A percentile compares a stretch with the other conserved stretches of the same genome.
phyloP scores from a whole-genome alignment of 306 rosid genomes.

The Malus orientalis region DNA sequence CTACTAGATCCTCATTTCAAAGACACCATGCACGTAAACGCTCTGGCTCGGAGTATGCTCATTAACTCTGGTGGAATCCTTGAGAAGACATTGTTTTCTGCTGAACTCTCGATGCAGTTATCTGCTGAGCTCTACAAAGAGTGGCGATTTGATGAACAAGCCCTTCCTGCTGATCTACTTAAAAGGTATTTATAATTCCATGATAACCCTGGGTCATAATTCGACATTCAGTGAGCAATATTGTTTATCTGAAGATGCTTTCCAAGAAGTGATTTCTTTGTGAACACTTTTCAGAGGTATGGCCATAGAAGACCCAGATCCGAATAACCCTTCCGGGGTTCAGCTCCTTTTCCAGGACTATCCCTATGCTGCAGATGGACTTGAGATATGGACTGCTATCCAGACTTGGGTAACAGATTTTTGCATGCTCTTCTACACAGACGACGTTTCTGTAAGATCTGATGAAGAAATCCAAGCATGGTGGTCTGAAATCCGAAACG shows the following conservation, averaged over 20 bases:
- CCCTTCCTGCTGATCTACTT: slow-evolving; percentile 69
- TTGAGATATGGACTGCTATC: slow-evolving; percentile 69
- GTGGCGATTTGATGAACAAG: slow-evolving; percentile 65
- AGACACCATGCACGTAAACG: slow-evolving; percentile 65
- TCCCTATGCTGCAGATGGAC: slow-evolving; percentile 72
- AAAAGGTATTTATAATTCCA: slow-evolving; percentile 37
- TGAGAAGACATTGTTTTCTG: slow-evolving; percentile 48
- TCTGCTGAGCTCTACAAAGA: slow-evolving; percentile 55
- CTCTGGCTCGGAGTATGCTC: slow-evolving; percentile 41
- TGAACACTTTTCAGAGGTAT: slow-evolving; percentile 38
- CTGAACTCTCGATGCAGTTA: slow-evolving; percentile 57
- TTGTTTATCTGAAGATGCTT: background rate
- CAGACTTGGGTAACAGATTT: slow-evolving; percentile 58
- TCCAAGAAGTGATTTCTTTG: background rate
- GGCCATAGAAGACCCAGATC: slow-evolving; percentile 44
- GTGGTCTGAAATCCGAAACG: slow-evolving; percentile 57
- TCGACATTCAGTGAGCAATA: background rate
- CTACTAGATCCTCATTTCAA: slow-evolving; percentile 65
- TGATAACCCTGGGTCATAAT: background rate
- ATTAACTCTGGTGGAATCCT: slow-evolving; percentile 55
- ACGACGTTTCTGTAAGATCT: slow-evolving; percentile 28
- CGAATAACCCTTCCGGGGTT: slow-evolving; percentile 43
- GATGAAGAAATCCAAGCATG: slow-evolving; percentile 65
- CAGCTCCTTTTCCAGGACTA: slow-evolving; percentile 52
- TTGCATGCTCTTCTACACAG: slow-evolving; percentile 52